Evolutionary conservation across 768 basidiomycete species (phyloP), one percentile per base, ranked within the genome.

Genomic region (Amanita phalloides): DNA sequence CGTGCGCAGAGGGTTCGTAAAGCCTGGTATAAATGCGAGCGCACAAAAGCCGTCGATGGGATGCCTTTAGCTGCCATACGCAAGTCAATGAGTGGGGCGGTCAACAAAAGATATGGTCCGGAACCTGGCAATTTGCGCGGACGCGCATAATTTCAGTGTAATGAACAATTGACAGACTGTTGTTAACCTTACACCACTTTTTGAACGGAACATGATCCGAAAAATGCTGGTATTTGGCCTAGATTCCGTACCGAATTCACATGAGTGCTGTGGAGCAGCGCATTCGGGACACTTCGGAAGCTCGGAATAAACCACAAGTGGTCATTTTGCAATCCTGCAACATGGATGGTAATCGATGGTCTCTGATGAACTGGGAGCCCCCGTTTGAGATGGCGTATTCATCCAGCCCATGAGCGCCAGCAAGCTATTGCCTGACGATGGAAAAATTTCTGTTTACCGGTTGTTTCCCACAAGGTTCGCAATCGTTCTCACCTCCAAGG

Each of bases 191-290:
- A 30, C 30, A 30, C 30, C 4, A 30, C 23, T 25, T 13, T 17
- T 10, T n/a, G n/a, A 33, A 45, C 44, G 44, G 44, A 45, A 45
- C 44, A 45, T 45, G 44, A 45, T 45, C 44, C 44, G 44, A 30
- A 33, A 10, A 21, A 21, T 4, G 21, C 10, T 21, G 9, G 17
- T 41, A 21, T 3, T 20, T 42, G 41, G 37, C 2, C 37, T 20
- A 17, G 21, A 17, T 39, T 39, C 21, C 7, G 17, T 11, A 23
- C 39, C 4, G 9, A 20, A 42, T 42, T 42, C 41, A 42, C 41
- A 23, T 42, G 33, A 33, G 33, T 33, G 33, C 11, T 21, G 41
- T 42, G 41, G 41, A 42, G 33, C 10, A 13, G 13, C 13, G 11
- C 21, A 39, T n/a, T 42, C 41, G 41, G 41, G 17, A 23, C 20